Evolutionary conservation across 2,329 filamentous ascomycete species (phyloP), one percentile per base, ranked within the genome.

Genomic region (Fusarium musae): DNA sequence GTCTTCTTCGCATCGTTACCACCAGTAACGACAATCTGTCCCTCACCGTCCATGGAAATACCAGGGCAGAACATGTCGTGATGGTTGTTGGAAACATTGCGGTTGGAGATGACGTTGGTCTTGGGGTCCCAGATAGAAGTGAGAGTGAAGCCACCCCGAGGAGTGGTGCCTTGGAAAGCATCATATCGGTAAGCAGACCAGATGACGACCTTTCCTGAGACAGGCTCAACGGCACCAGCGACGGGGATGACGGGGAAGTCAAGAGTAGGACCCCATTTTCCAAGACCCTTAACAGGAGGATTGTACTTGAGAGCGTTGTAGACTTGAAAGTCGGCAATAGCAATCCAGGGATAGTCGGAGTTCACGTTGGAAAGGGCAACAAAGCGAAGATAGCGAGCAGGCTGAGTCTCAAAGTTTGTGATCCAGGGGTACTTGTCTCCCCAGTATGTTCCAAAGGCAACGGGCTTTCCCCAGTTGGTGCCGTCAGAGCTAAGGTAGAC

Each of bases 41-140:
- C 88, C 21, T 85, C 79, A 21, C 82, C 83, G 53, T 87, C 85
- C 19, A 86, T 79, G 6, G 84, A 85, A 34, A 89, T 87, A 6
- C 87, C 88, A 0, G 88, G 87, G 75, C 88, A 89, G 75, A 88
- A 89, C 87, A 88, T 89, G 74, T 88, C 86, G 73, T 88, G 86
- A 12, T 82, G 72, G 1, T 85, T 88, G 72, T 87, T 78, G 61
- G 79, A 77, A 9, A 84, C 40, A 17, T 69, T 72, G 10, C 63
- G 72, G 42, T 69, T 58, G 3, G 67, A 54, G 28, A 74, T 72
- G n/a, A 74, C 30, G 13, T 70, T 70, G 0, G 70, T 74, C 58
- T 52, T 58, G 6, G 67, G 72, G 17, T 74, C 72, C 72, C 72
- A 74, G 56, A 74, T 56, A 5, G 72, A 71, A 9, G 63, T 74